Percentiles rank a stretch among this genome's conserved stretches.
These are phyloP conservation scores for Aegilops longissima DNA, from an alignment of 176 grass and related monocot species.

Conservation along the genomic window DNA sequence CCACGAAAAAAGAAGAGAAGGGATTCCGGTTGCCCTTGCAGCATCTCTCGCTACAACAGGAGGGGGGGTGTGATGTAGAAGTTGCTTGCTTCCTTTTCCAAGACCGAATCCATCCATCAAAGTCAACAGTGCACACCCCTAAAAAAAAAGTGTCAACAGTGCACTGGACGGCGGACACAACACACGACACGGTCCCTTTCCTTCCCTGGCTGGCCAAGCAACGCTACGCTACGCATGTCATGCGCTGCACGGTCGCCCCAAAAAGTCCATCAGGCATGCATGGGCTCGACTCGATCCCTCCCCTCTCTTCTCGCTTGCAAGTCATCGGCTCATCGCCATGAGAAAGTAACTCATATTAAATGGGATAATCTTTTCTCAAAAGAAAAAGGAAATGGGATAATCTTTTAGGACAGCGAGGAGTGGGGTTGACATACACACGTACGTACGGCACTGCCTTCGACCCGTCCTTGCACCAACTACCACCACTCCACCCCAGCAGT, in stretches of 20 bases:
- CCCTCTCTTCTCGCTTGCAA: background rate
- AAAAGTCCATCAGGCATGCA: constrained; percentile 3
- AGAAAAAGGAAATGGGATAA: too few relatives aligned
- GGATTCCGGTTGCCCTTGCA: too few relatives aligned
- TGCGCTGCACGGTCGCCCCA: background rate
- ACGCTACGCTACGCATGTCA: background rate
- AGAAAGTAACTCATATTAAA: too few relatives aligned
- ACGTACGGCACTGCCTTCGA: background rate
- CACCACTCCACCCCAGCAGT: background rate
- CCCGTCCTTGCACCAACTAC: background rate
- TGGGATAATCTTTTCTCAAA: too few relatives aligned
- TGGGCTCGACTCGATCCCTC: background rate
- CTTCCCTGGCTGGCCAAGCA: background rate
- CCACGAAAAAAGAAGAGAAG: too few relatives aligned
- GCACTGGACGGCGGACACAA: constrained; percentile 11
- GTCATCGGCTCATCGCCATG: background rate
- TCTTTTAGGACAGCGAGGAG: background rate
- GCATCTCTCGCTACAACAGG: too few relatives aligned
- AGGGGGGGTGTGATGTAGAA: too few relatives aligned
- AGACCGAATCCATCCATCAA: constrained; percentile 32
- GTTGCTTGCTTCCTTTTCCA: constrained; percentile 39
- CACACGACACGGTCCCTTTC: background rate
- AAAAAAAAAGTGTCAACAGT: background rate
- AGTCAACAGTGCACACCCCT: too few relatives aligned
- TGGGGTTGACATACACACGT: background rate